A percentile compares a stretch with the other conserved stretches of the same genome.
Conservation (phyloP, 2,329 filamentous ascomycete genomes). For the Ophiostoma pallidulum region DNA sequence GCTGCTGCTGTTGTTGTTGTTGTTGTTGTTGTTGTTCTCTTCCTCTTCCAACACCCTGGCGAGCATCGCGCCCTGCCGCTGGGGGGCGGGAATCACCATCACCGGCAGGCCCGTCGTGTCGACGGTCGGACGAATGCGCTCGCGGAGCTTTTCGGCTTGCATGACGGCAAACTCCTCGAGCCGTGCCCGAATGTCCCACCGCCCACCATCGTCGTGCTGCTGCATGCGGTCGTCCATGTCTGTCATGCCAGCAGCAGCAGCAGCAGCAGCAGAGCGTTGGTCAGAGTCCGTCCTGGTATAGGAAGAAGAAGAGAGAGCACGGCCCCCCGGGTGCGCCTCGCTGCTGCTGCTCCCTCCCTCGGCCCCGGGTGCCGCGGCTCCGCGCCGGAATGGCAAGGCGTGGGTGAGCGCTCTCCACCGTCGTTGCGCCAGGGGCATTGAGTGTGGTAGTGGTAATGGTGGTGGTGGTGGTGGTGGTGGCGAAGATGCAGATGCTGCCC, state of each 20-base stretch:
- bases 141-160: slow-evolving; percentile 51
- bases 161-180: slow-evolving; percentile 52
- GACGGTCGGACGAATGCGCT: slow-evolving; percentile 43
- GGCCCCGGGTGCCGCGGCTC: too few species aligned
- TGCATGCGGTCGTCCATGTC: slow-evolving; percentile 3
- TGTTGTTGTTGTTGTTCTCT: slow-evolving; percentile 20
- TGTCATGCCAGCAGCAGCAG: too few species aligned
- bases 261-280: too few species aligned
- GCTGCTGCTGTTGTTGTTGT: slow-evolving; percentile 9
- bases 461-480: too few species aligned
- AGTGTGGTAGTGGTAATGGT: too few species aligned
- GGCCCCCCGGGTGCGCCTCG: too few species aligned
- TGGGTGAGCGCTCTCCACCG: slow-evolving; percentile 25
- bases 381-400: slow-evolving; percentile 24
- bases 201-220: slow-evolving; percentile 17
- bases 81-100: slow-evolving; percentile 52
- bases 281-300: too few species aligned
- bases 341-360: too few species aligned
- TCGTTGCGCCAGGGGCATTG: too few species aligned
- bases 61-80: slow-evolving; percentile 46
- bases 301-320: too few species aligned
- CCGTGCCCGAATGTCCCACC: slow-evolving; percentile 48
- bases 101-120: slow-evolving; percentile 48
- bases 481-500: slow-evolving; percentile 8
- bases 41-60: slow-evolving; percentile 50